A percentile compares a stretch with the other conserved stretches of the same genome.
These are phyloP conservation scores for Glonium stellatum DNA, from an alignment of 495 filamentous ascomycete species.

Conservation along the genomic window DNA sequence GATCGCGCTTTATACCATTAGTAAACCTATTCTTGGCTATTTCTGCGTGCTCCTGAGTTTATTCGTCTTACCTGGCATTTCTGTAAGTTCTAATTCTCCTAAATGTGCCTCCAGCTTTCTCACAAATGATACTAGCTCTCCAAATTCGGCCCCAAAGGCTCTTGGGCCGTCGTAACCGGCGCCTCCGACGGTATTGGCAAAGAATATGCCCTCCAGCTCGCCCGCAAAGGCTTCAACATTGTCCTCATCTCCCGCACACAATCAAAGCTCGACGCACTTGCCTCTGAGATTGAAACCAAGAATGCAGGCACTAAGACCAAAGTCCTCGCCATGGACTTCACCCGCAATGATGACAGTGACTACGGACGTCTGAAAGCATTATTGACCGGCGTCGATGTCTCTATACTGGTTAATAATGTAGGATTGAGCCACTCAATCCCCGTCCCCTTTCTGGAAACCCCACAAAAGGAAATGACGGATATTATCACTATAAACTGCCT, in stretches of 20 bases:
- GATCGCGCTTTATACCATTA: conserved; percentile 53
- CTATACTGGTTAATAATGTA: conserved; percentile 94
- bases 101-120: neutral
- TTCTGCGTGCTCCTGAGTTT: conserved; percentile 60
- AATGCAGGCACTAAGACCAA: conserved; percentile 58
- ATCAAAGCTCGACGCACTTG: conserved; percentile 75
- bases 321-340: conserved; percentile 84
- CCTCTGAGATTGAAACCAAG: conserved; percentile 64
- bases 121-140: conserved; percentile 53
- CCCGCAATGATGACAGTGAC: conserved; percentile 64
- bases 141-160: conserved; percentile 84
- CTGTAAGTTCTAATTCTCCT: conserved; percentile 40
- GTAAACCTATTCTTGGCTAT: conserved; percentile 50
- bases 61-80: conserved; percentile 65
- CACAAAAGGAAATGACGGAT: conserved; percentile 67
- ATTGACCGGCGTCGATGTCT: conserved; percentile 67
- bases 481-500: conserved; percentile 94
- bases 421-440: conserved; percentile 90
- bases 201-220: conserved; percentile 87
- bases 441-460: conserved; percentile 75
- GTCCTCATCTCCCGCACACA: conserved; percentile 89
- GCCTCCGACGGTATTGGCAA: conserved; percentile 96
- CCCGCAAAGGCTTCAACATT: conserved; percentile 85
- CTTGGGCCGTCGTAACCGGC: conserved; percentile 91
- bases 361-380: conserved; percentile 63